phyloP scores from a whole-genome alignment of 345 rosid species.

The Eucalyptus marginata region DNA sequence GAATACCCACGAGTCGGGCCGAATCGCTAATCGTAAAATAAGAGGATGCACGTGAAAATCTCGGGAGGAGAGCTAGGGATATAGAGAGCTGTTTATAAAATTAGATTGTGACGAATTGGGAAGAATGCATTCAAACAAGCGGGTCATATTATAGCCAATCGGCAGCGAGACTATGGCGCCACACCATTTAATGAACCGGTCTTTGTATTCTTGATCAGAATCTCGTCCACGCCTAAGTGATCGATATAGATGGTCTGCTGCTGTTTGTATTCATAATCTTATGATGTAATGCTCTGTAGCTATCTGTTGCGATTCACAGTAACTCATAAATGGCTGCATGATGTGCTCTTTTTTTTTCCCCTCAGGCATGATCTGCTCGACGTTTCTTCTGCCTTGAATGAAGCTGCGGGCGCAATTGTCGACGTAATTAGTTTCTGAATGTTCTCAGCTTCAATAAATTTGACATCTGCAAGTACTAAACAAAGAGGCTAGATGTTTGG shows the following conservation, averaged over 20 bases:
- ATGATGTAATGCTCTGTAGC: not conserved
- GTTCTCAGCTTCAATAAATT: not conserved
- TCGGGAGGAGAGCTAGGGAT: not conserved
- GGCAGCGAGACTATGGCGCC: not conserved
- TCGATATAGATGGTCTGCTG: not conserved
- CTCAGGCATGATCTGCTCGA: slow-evolving; percentile 79
- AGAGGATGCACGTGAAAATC: not conserved
- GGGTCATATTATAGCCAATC: not conserved
- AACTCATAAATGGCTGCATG: not conserved
- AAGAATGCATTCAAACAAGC: not conserved
- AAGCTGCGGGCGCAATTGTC: slow-evolving; percentile 93
- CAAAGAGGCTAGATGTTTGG: not conserved
- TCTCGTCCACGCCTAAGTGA: not conserved
- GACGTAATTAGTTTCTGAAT: slow-evolving; percentile 35
- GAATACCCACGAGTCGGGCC: not conserved
- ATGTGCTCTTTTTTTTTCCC: not conserved
- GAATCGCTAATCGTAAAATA: not conserved
- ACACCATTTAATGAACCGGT: not conserved
- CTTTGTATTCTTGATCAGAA: not conserved
- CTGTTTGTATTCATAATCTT: not conserved
- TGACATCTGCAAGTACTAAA: not conserved
- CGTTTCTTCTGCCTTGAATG: slow-evolving; percentile 71
- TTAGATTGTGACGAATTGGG: not conserved
- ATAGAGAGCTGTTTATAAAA: not conserved
- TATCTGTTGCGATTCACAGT: not conserved